A percentile compares a stretch with the other conserved stretches of the same genome.
Evolutionary conservation across 1,139 yeast genomes (phyloP).

Genomic region (Hemisphaericaspora xylofermentans): DNA sequence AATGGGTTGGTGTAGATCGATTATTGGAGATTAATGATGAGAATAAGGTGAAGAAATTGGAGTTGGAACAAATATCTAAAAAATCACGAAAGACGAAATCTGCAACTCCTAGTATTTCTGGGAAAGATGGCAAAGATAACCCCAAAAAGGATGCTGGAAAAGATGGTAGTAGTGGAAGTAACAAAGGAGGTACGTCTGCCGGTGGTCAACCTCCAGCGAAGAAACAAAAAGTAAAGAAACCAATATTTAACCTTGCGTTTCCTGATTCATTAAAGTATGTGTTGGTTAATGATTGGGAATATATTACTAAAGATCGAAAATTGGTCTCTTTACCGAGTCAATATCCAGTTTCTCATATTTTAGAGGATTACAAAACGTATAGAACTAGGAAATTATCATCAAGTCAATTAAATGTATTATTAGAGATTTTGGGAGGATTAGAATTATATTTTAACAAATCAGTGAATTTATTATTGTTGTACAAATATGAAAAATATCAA

Average conservation of each 20-base stretch:
- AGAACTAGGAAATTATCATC: slow-evolving; percentile 13
- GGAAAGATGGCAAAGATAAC: not conserved
- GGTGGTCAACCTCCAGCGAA: not conserved
- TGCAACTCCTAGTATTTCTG: not conserved
- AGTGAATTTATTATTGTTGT: slow-evolving; percentile 69
- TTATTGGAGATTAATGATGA: slow-evolving; percentile 69
- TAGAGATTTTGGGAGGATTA: slow-evolving; percentile 70
- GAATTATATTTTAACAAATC: slow-evolving; percentile 75
- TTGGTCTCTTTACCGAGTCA: slow-evolving; percentile 61
- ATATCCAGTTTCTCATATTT: slow-evolving; percentile 50
- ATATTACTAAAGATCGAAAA: slow-evolving; percentile 75
- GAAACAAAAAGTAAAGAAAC: slow-evolving; percentile 4
- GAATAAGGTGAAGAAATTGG: slow-evolving; percentile 67
- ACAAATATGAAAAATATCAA: slow-evolving; percentile 84
- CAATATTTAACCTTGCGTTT: slow-evolving; percentile 16
- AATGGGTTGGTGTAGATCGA: slow-evolving; percentile 80
- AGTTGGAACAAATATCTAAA: slow-evolving; percentile 47
- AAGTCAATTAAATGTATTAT: slow-evolving; percentile 51
- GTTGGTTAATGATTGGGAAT: slow-evolving; percentile 92
- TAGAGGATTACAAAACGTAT: slow-evolving; percentile 39
- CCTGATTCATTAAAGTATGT: slow-evolving; percentile 65
- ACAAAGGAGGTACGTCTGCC: not conserved
- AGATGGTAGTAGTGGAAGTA: not conserved
- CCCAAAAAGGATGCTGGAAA: slow-evolving; percentile 2
- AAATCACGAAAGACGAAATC: slow-evolving; percentile 14